Evolutionary conservation across 768 basidiomycete species (phyloP), one percentile per base, ranked within the genome.

Genomic region (Boletus sensibilis): DNA sequence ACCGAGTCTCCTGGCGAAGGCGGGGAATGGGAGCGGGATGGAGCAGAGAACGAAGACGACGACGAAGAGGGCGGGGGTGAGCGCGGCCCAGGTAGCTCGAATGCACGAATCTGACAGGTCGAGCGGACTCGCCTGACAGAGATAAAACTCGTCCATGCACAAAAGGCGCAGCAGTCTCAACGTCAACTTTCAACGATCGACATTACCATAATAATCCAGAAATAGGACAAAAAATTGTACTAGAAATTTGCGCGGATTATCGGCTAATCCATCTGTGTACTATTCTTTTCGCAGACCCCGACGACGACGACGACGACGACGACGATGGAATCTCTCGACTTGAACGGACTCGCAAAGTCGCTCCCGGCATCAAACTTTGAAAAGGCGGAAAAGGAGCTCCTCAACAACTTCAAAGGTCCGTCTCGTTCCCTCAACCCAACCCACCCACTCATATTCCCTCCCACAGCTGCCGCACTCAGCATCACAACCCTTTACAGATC

Each of bases 401-500:
- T 86, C 10, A 87, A 90, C 69, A 89, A 92, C 64, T 92, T 92
- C 70, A 86, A 86, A 82, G 88, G 90, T 90, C 52, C 13, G 57
- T 57, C 20, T 35, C 39, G 16, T 42, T 14, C 37, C 23, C 21
- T 39, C 39, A 41, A 52, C 47, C 39, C 21, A 34, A 21, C 45
- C 21, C 23, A 59, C 52, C 33, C 31, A 42, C 59, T 66, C 64
- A 71, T 68, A 62, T 60, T 20, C 63, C 48, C 40, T 23, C 38
- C 53, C 29, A 46, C 63, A 93, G 90, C 88, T 56, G 90, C 90
- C 59, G 91, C 90, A 1, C 76, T 92, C 49, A 90, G 88, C 71
- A 87, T 93, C 60, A 92, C 90, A 25, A 92, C 89, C 0, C 81
- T 93, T 35, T 93, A 91, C 71, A 84, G 88, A 61, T 89, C 90